Base-by-base conservation (phyloP, 2,329 filamentous ascomycete genomes). In the Aspergillus calidoustus region DNA sequence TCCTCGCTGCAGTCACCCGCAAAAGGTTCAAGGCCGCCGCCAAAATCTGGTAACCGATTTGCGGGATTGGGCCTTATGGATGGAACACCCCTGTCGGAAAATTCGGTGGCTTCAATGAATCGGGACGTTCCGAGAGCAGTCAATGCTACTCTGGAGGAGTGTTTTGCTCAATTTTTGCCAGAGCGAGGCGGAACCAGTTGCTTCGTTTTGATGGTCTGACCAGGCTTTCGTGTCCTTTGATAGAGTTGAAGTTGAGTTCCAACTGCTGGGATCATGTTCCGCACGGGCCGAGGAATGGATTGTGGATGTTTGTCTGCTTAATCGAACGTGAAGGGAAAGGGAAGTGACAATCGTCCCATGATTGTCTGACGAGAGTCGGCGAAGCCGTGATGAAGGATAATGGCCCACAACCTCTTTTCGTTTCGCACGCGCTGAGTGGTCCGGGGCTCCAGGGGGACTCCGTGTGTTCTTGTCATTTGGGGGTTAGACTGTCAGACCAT, bases 401-500 rank as follows among this genome's bases (percentile, higher is more conserved):
- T 38, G 41, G 47, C 34, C 38, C 28, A 56, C 52, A 43, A 30
- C 5, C 15, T 50, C 25, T 23, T 25, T 28, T n/a, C 34, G 53
- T 38, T 56, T 46, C 28, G 17, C 34, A 17, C 50, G 30, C 54
- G 22, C 47, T 51, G 46, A 51, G 51, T 60, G 53, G 58, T 13
- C 30, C 41, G 43, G 22, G 19, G 23, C 7, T 44, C 31, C 7
- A 34, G 17, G 49, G 22, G 15, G 38, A 22, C n/a, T 17, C 25
- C 28, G 57, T 49, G 31, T 52, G 62, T 25, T 43, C 48, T 61
- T 52, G 25, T 43, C 53, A 41, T 47, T 53, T 58, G 41, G 30
- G 31, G 15, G 46, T 49, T 60, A 65, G 60, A 43, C 57, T 60
- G 63, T 63, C 60, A 59, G 63, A 54, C 63, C 63, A 65, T 60